Base-by-base conservation (phyloP, 805 yeast species). In the Naumovozyma dairenensis region DNA sequence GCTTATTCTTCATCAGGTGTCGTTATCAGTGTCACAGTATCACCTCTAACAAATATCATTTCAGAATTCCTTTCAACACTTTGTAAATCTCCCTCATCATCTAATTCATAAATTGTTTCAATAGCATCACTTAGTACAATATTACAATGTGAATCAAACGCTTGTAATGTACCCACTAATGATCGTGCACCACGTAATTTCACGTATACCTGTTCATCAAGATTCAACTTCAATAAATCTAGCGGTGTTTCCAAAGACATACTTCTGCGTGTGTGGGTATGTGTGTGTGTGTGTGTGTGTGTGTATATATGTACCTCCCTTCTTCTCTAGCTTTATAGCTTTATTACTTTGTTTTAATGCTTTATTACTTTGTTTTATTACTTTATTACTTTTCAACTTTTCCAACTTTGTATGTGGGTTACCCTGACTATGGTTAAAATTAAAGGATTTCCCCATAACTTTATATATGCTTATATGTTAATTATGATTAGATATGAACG, bases 11-110 rank as follows among this genome's bases (percentile, higher is more conserved):
- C 55, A 9, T 53, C 57, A 16, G 67, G 63, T 4, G 77, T 67
- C 34, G 80, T 76, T 34, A 92, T 78, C 46, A 87, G 69, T 32
- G 93, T 84, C 28, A 92, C 97, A 3, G 93, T 77, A 60, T 92
- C 98, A n/a, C 99, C 99, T 64, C 99, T 78, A 12, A 92, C 87
- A 61, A 89, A 89, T 28, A 92, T 77, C 86, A 92, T 83, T 36
- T 84, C 95, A 13, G 85, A 71, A 41, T 70, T 69, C 51, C 77
- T 80, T 16, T 67, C 66, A 14, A 49, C 57, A 7, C 72, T 58
- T 54, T 63, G 54, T 35, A 65, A 43, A 28, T 49, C 71, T 3
- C 67, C 72, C n/a, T n/a, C n/a, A 4, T 68, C 76, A 21, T 66
- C 70, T 12, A 77, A 49, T 25, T 66, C 65, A 55, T 72, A 83